A percentile compares a stretch with the other conserved stretches of the same genome.
Evolutionary conservation across 2,329 filamentous ascomycete species (phyloP).

Genomic region (Penicillium sp.): DNA sequence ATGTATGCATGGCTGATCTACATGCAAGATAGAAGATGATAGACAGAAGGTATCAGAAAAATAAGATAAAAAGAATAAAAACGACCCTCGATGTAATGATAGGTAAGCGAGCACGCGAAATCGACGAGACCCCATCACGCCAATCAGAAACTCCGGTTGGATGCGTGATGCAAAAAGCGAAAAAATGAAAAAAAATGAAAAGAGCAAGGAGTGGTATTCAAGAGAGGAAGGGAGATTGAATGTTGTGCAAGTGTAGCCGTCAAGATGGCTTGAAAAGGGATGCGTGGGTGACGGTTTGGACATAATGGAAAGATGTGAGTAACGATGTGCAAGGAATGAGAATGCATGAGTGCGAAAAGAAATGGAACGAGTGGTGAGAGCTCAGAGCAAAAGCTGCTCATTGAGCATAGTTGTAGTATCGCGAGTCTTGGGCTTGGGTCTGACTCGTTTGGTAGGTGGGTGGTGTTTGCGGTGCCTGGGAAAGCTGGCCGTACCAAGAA

Average conservation of each 20-base stretch:
- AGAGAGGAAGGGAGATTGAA: conserved; percentile 1
- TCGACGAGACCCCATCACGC: conserved; percentile 19
- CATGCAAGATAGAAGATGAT: not conserved
- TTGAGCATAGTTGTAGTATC: conserved; percentile 26
- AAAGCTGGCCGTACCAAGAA: conserved; percentile 36
- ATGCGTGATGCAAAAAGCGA: conserved; percentile 27
- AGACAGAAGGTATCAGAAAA: not conserved
- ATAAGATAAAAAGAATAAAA: not conserved
- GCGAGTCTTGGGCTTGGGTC: conserved; percentile 28
- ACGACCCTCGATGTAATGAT: conserved; percentile 9
- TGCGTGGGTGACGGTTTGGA: conserved; percentile 4
- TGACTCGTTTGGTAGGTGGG: conserved; percentile 32
- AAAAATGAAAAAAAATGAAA: not conserved
- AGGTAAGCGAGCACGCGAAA: conserved; percentile 6
- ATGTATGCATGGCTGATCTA: conserved; percentile 1
- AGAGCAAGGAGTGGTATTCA: conserved; percentile 2
- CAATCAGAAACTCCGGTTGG: conserved; percentile 29
- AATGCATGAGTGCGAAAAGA: not conserved
- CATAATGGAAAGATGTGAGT: conserved; percentile 5
- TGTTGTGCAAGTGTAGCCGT: conserved; percentile 1
- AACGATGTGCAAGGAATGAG: conserved; percentile 6
- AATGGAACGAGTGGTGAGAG: not conserved
- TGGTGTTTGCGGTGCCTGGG: conserved; percentile 23
- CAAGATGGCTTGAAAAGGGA: conserved; percentile 2
- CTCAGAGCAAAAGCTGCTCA: not conserved